Percentiles rank a stretch among this genome's conserved stretches.
Conservation (phyloP, 2,329 filamentous ascomycete species). For the Aaosphaeria arxii region DNA sequence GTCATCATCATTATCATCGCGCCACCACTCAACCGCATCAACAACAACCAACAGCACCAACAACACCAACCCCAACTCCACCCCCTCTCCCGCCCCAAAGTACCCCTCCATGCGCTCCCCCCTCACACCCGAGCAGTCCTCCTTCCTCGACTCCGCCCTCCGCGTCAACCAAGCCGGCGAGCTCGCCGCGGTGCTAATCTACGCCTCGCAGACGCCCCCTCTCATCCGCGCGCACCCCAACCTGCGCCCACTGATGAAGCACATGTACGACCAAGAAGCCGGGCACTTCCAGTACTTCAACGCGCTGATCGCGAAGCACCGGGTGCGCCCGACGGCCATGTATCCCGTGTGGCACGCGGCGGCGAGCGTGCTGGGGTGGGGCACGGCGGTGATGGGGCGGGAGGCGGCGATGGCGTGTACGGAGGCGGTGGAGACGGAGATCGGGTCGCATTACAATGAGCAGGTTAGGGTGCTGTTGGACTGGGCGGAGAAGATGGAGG, state of each 20-base stretch:
- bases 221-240: conserved; percentile 78
- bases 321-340: conserved; percentile 86
- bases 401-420: conserved; percentile 99
- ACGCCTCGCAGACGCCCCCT: conserved; percentile 82
- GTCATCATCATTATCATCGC: neutral
- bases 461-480: conserved; percentile 80
- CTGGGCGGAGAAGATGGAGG: conserved; percentile 75
- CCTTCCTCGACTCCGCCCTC: conserved; percentile 50
- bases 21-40: neutral
- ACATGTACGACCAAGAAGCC: conserved; percentile 98
- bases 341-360: conserved; percentile 85
- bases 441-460: conserved; percentile 91
- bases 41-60: conserved; percentile 1
- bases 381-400: conserved; percentile 80
- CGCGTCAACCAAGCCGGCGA: conserved; percentile 98
- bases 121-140: conserved; percentile 28
- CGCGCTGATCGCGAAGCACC: conserved; percentile 74
- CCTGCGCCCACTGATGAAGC: conserved; percentile 84
- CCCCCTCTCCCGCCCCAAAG: conserved; percentile 2
- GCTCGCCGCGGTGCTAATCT: conserved; percentile 93
- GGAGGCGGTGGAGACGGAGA: conserved; percentile 97
- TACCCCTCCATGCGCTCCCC: conserved; percentile 5
- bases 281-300: conserved; percentile 88
- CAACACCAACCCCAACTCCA: neutral
- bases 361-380: conserved; percentile 81